Base-by-base conservation (phyloP, 164 flowering plant species). In the Berberis thunbergii region DNA sequence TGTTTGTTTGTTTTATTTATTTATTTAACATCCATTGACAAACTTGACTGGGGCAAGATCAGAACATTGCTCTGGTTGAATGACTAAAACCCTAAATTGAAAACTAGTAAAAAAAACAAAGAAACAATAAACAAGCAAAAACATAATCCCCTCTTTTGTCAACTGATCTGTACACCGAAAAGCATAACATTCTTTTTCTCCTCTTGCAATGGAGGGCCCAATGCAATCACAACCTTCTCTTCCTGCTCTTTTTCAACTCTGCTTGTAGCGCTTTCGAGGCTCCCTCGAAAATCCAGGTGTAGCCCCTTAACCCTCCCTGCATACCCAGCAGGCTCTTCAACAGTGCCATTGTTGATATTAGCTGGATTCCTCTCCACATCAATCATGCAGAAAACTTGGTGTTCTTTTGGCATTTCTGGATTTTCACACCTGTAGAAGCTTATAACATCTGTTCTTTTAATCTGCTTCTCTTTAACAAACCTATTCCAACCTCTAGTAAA, bases 401-500 rank as follows among this genome's bases (percentile, higher is more conserved):
- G 59, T 7, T 62, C 72, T 57, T 45, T 60, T 1, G 4, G 43
- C 42, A 43, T 58, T 10, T 70, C 70, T 8, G 59, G 56, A 38
- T 43, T 43, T 61, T 77, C 78, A 43, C 81, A 76, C 49, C 45
- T 57, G 66, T 74, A 79, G 70, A 87, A 83, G 3, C 72, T 64
- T 38, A 87, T 60, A 3, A 74, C 65, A n/a, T 91, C 97, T 9
- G 74, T 79, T 0, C 79, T 76, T 61, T 77, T 72, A 65, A 91
- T 43, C 1, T 76, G 62, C 72, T 84, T 88, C 2, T 82, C 96
- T 73, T 76, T 83, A 42, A 83, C 91, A 66, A 88, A 88, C 64
- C 74, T 45, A 54, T 76, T 88, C 97, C 96, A 91, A 0, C 94
- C 96, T 64, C 82, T 76, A 0, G 94, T 86, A 65, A 91, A 83